Conservation (phyloP, 495 filamentous ascomycete genomes). For the Lasiosphaeriaceae sp. region DNA sequence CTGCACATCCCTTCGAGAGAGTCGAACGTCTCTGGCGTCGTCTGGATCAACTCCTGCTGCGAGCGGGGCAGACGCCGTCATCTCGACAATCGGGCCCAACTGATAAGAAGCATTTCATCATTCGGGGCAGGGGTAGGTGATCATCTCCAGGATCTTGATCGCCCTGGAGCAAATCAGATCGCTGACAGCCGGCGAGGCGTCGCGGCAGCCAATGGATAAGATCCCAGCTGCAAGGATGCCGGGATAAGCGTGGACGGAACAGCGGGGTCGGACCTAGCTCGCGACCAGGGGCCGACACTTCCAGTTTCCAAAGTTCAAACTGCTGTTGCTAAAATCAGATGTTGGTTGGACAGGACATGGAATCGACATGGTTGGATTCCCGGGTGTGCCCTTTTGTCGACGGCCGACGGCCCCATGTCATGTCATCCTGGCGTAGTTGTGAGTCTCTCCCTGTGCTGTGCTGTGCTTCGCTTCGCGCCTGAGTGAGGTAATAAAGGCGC, state of each 20-base stretch:
- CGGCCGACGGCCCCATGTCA: background rate
- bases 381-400: background rate
- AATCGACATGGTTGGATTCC: background rate
- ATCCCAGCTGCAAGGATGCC: background rate
- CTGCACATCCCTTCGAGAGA: background rate
- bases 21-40: background rate
- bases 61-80: background rate
- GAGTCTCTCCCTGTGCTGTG: background rate
- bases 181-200: background rate
- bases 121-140: background rate
- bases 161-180: background rate
- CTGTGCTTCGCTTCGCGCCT: too few species aligned
- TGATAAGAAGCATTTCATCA: background rate
- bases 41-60: background rate
- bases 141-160: background rate
- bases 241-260: background rate
- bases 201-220: background rate
- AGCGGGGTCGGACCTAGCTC: background rate
- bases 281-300: background rate
- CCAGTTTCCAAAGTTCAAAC: background rate
- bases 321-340: background rate
- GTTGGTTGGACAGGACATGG: background rate
- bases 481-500: too few species aligned
- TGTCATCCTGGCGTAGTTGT: background rate
- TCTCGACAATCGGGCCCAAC: background rate